phyloP scores from a whole-genome alignment of 2,329 filamentous ascomycete species.

The Trichoderma sp. region DNA sequence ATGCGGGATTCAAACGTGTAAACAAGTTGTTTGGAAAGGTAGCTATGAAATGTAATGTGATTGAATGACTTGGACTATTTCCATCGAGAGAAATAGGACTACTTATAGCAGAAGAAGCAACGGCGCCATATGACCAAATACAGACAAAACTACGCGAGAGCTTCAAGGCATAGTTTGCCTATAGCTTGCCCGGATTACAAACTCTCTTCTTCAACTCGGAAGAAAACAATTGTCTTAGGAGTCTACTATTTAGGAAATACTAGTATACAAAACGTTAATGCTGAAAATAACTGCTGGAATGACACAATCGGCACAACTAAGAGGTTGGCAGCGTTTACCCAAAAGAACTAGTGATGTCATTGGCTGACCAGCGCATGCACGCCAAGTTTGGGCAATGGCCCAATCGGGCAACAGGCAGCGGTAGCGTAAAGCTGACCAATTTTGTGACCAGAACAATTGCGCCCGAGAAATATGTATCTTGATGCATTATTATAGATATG shows the following conservation, averaged over 20 bases:
- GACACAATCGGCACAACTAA: background rate
- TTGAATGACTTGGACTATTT: background rate
- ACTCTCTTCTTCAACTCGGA: background rate
- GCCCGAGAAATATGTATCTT: background rate
- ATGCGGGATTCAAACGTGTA: background rate
- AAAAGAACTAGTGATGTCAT: background rate
- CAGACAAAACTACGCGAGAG: no score
- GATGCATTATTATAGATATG: background rate
- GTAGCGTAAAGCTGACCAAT: background rate
- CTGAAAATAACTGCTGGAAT: background rate
- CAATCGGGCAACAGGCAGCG: background rate
- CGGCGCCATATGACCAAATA: background rate
- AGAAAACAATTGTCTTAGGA: background rate
- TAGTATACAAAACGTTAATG: background rate
- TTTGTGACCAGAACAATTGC: background rate
- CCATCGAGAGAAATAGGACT: background rate
- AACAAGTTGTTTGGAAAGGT: background rate
- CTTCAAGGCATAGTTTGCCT: background rate
- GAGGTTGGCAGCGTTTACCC: background rate
- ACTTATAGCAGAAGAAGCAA: conserved; percentile 19
- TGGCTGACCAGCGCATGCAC: background rate
- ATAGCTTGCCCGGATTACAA: background rate
- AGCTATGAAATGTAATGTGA: background rate
- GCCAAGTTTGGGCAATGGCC: conserved; percentile 4
- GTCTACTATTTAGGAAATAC: background rate